A percentile compares a stretch with the other conserved stretches of the same genome.
Conservation (phyloP, 495 filamentous ascomycete genomes). For the Hyaloscypha bicolor region DNA sequence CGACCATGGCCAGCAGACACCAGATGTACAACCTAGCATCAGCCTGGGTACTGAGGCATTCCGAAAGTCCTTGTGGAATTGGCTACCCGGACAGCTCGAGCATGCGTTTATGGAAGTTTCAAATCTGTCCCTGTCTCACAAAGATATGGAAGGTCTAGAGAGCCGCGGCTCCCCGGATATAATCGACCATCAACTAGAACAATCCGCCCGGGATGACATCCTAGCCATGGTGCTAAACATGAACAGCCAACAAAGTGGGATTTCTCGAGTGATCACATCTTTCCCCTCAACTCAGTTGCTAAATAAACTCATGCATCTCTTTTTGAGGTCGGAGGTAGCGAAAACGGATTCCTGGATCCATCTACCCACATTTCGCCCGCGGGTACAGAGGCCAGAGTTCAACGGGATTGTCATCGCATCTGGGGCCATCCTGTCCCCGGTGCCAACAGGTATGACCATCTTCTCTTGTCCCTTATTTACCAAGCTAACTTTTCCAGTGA, state of each 20-base stretch:
- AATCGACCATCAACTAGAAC: background rate
- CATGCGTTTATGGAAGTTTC: conserved; percentile 8
- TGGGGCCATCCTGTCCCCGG: conserved; percentile 47
- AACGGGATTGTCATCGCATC: conserved; percentile 55
- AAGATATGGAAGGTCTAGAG: conserved; percentile 7
- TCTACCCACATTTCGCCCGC: conserved; percentile 54
- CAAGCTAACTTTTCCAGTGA: conserved; percentile 52
- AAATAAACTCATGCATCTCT: conserved; percentile 62
- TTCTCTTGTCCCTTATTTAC: conserved; percentile 32
- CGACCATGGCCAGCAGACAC: conserved; percentile 1
- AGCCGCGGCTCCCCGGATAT: background rate
- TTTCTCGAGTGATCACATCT: conserved; percentile 41
- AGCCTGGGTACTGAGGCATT: conserved; percentile 35
- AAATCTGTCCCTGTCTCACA: background rate
- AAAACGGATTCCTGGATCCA: conserved; percentile 60
- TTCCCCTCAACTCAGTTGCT: conserved; percentile 63
- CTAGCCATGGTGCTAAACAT: conserved; percentile 6
- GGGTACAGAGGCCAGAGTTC: conserved; percentile 55
- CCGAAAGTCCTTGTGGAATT: conserved; percentile 52
- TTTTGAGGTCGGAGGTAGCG: conserved; percentile 52
- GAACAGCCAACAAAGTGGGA: background rate
- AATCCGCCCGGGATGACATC: conserved; percentile 3
- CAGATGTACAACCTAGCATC: conserved; percentile 26
- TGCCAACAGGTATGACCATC: background rate
- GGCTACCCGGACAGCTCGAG: conserved; percentile 46